Evolutionary conservation across 306 rosid species (phyloP), one percentile per base, ranked within the genome.

Genomic region (Pyrus pyrifolia): DNA sequence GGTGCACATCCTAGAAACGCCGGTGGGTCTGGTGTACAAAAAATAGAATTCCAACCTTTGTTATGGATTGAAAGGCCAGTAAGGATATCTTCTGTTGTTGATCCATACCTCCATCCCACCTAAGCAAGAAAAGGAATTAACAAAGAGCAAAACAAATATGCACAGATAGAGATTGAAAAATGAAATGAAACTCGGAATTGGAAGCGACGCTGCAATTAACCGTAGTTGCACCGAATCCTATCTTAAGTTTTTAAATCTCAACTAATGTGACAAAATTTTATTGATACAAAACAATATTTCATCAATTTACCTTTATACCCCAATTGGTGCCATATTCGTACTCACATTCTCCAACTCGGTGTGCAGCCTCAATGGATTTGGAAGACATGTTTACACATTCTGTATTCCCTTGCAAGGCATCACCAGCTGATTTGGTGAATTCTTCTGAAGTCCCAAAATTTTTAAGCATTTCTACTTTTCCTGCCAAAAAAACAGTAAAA

Each of bases 21-120:
- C 0, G 80, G 71, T 38, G 94, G 96, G 49, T 74, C 66, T 0
- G 91, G 83, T 3, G 45, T 19, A 38, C 81, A 76, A 10, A 44
- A 0, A 9, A 79, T 86, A 0, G 98, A 90, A 69, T 80, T 88
- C 98, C 96, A 91, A 11, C 97, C 96, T 46, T 42, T 91, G n/a
- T 31, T 60, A 40, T 93, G 97, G 2, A 89, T 86, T 12, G n/a
- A 51, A 4, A 89, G 57, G 12, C 98, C 89, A 15, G 93, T 89
- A 0, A 83, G 76, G 0, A 81, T 4, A 29, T 93, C 97, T 35
- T 91, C 96, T 4, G 82, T 5, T 51, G 70, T 8, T 9, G 97
- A 81, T 78, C 92, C 93, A 81, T 91, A 82, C 53, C 53, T 49
- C 53, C 53, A 49, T 49, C 17, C 5, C 19, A 49, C 19, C 53